Conservation (phyloP, 495 filamentous ascomycete species). For the Annulohypoxylon bovei region DNA sequence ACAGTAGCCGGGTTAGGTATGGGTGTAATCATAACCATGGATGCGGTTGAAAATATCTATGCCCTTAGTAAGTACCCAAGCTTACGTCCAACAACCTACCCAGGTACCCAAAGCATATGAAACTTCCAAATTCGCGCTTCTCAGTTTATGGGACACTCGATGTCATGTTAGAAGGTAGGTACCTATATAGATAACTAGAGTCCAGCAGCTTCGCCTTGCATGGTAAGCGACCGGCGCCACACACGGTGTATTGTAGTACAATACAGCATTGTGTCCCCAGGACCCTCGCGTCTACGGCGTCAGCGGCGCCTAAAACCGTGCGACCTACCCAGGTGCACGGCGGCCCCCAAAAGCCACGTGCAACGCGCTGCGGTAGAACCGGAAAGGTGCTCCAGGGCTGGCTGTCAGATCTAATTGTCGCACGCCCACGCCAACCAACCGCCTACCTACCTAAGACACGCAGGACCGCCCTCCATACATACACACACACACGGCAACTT, state of each 20-base stretch:
- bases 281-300: slow-evolving; percentile 30
- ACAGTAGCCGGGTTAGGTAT: no score
- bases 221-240: neutral
- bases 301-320: slow-evolving; percentile 17
- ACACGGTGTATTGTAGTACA: no score
- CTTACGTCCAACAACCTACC: no score
- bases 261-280: slow-evolving; percentile 18
- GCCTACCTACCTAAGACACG: slow-evolving; percentile 8
- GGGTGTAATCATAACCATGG: slow-evolving; percentile 6
- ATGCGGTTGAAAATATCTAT: neutral
- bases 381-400: no score
- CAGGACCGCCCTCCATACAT: no score
- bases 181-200: neutral
- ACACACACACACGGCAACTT: no score
- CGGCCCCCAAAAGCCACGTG: slow-evolving; percentile 26
- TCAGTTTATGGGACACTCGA: neutral
- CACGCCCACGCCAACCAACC: neutral
- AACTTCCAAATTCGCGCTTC: neutral
- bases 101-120: no score
- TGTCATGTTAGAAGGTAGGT: no score
- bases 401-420: no score
- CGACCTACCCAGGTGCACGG: neutral
- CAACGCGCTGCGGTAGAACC: slow-evolving; percentile 34
- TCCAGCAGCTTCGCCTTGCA: neutral
- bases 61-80: neutral